Evolutionary conservation across 352 stramenopile genomes (phyloP), one percentile per base, ranked within the genome.

Genomic region (Saprolegnia diclina): DNA sequence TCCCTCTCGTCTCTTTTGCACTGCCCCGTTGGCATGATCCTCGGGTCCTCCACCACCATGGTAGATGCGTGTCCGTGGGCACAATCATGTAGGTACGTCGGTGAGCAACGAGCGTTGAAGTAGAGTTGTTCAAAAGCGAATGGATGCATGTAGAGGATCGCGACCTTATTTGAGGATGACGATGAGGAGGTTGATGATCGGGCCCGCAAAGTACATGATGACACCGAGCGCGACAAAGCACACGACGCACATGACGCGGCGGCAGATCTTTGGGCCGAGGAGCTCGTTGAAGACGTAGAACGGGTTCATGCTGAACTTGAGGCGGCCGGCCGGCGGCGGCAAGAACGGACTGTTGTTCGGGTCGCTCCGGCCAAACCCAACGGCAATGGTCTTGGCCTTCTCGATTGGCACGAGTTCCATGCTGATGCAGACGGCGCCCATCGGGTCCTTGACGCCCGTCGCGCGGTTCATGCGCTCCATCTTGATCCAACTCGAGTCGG

Each of bases 281-380:
- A 97, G 66, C 37, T 96, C 85, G 67, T 86, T 90, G 56, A 94
- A 80, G 11, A 97, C 78, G 73, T 91, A 92, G 73, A 97, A 97
- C 54, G 91, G 91, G 72, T 97, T 97, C 65, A 95, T 79, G 19
- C 81, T 93, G 74, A 96, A 96, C 67, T 94, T 94, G 3, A 98
- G 75, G 5, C 94, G 82, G 9, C 92, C 93, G 24, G 85, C 85
- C 13, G 92, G 92, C 11, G 89, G 89, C 18, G 92, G 92, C 42
- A 97, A 77, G 72, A 96, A 96, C 37, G 93, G 93, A 61, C 92
- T 93, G 67, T 91, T 92, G 79, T 98, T 98, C 10, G 93, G 93
- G n/a, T 94, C 82, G 24, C 77, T 86, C 9, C 92, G 83, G 35
- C 91, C 93, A 18, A 80, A 77, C 59, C 92, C 93, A 26, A 92